Base-by-base conservation (phyloP, 352 stramenopile species). In the Phytopythium delawarense region DNA sequence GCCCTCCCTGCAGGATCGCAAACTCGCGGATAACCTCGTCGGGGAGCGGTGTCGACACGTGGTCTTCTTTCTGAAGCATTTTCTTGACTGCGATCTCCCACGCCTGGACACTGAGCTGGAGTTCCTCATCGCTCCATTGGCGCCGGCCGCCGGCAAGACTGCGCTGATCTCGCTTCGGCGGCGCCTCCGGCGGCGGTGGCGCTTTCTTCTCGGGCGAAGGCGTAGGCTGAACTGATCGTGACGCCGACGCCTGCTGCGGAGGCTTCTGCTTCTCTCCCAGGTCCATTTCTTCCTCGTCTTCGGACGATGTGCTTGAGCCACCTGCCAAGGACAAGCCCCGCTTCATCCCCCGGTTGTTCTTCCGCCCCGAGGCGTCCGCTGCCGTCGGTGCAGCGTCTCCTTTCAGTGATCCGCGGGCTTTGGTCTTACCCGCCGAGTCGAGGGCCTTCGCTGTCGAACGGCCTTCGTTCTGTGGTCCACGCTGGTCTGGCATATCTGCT, bases 1-100 rank as follows among this genome's bases (percentile, higher is more conserved):
- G 62, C 0, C 65, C 65, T 2, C 57, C 65, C 49, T 76, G 68
- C 13, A 79, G 25, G 2, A 25, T 39, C 28, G 67, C 60, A 54
- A 74, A 79, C 7, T 74, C 62, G 21, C 61, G 49, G 46, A 65
- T 65, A 49, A 76, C 67, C 25, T 76, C 68, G 28, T 79, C 65
- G 2, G 71, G 49, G 40, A 79, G 71, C 11, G 65, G 75, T 56
- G 67, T 63, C 18, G 71, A 62, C 57, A 66, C 39, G 0, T 21
- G 40, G 5, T 52, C 62, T 18, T 39, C 15, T 32, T 37, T 69
- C 6, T 69, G 49, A 44, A 66, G 69, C 32, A 79, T 56, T 20
- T 52, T 32, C 32, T 63, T 35, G 20, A 59, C 65, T 0, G 71
- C 71, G 7, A 45, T 45, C 18, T 59, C 63, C 71, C 71, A 79